Conservation (phyloP, 148 eudicot genomes). For the Chenopodium formosanum region DNA sequence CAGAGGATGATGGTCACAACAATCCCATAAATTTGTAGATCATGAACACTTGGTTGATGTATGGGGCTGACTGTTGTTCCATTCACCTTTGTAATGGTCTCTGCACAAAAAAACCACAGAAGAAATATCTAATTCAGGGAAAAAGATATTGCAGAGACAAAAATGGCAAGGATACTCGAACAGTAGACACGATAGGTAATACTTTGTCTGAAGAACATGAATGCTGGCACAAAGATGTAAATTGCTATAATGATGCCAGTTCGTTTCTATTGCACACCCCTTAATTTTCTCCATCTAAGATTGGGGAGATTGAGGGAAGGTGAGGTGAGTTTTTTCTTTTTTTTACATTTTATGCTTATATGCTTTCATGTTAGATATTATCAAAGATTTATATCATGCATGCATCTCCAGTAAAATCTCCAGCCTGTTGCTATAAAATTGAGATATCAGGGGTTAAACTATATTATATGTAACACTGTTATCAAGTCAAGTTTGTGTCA, state of each 20-base stretch:
- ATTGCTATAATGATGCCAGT: neutral
- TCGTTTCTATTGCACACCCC: neutral
- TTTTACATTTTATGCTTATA: neutral
- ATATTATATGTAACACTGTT: too few species aligned
- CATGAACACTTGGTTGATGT: slow-evolving; percentile 81
- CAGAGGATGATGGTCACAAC: slow-evolving; percentile 86
- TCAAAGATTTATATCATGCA: neutral
- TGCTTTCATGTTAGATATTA: neutral
- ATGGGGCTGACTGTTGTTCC: slow-evolving; percentile 70
- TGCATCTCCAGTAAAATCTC: neutral
- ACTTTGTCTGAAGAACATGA: slow-evolving; percentile 3
- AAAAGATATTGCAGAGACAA: neutral
- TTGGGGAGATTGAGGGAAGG: neutral
- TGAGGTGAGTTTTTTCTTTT: neutral
- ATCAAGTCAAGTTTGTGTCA: neutral
- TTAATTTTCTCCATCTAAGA: neutral
- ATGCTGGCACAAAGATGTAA: slow-evolving; percentile 5
- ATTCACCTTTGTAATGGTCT: slow-evolving; percentile 66
- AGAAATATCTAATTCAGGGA: slow-evolving; percentile 1
- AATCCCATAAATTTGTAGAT: slow-evolving; percentile 94
- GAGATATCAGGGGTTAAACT: neutral
- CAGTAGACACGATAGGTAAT: neutral
- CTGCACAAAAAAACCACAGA: slow-evolving; percentile 35
- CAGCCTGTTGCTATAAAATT: neutral
- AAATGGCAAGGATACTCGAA: neutral